phyloP scores from a whole-genome alignment of 306 rosid species.

The Quercus parvula region DNA sequence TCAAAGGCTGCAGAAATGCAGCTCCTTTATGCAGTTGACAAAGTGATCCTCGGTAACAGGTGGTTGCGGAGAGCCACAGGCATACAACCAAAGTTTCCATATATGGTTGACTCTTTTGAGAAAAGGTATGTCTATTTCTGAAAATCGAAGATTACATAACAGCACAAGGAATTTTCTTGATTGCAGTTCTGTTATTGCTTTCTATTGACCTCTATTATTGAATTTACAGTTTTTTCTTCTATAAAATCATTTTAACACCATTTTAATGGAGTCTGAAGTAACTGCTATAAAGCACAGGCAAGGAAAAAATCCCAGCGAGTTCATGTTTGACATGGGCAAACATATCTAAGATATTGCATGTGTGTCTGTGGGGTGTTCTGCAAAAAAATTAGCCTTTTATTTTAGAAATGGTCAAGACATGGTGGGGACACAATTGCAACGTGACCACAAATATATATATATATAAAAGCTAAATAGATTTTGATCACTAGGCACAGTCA shows the following conservation, averaged over 20 bases:
- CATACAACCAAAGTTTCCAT: conserved; percentile 94
- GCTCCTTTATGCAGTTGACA: conserved; percentile 80
- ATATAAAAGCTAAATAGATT: no score
- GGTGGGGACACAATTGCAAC: no score
- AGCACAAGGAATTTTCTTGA: background rate
- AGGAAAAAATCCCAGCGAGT: no score
- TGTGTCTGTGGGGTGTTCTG: no score
- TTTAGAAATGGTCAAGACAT: no score
- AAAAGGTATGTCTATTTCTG: conserved; percentile 53
- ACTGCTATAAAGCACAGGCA: background rate
- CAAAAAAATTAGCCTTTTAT: no score
- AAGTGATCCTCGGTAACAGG: conserved; percentile 82
- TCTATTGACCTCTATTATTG: background rate
- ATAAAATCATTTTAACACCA: background rate
- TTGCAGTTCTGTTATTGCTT: background rate
- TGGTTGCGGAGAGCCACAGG: conserved; percentile 93
- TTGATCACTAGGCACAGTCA: no score
- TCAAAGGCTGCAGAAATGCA: conserved; percentile 95
- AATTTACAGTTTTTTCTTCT: background rate
- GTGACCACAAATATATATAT: no score
- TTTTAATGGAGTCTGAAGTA: background rate
- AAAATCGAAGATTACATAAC: background rate
- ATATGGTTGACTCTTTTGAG: conserved; percentile 94
- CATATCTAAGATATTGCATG: no score
- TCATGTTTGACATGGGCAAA: no score